Conservation (phyloP, 305 asterid species). For the Fraxinus paxiana region DNA sequence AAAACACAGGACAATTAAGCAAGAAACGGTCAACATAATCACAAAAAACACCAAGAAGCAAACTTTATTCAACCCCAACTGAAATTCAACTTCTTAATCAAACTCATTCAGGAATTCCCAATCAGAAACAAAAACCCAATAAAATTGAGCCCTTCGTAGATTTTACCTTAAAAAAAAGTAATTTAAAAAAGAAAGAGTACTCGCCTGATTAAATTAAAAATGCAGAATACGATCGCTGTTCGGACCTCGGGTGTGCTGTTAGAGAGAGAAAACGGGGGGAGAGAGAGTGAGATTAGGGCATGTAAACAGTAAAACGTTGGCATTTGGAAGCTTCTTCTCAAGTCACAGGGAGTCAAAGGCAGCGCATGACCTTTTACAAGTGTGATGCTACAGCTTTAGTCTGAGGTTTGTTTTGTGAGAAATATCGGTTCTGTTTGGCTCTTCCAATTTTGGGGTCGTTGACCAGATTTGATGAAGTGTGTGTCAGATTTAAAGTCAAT, state of each 20-base stretch:
- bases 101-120: constrained; percentile 12
- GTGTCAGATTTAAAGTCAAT: constrained; percentile 11
- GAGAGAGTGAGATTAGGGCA: constrained; percentile 31
- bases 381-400: background rate
- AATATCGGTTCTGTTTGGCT: constrained; percentile 5
- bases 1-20: constrained; percentile 13
- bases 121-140: constrained; percentile 17
- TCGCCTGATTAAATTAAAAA: constrained; percentile 22
- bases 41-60: constrained; percentile 13
- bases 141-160: constrained; percentile 13
- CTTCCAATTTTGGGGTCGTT: constrained; percentile 9
- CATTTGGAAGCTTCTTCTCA: constrained; percentile 41
- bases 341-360: constrained; percentile 44
- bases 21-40: background rate
- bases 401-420: background rate
- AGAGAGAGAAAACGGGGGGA: background rate
- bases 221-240: background rate
- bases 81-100: constrained; percentile 12
- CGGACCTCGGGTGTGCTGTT: background rate
- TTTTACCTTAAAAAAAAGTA: background rate
- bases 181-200: background rate
- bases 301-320: constrained; percentile 9
- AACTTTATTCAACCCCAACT: constrained; percentile 23
- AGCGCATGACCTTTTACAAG: constrained; percentile 25
- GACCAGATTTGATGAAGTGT: background rate